These are phyloP conservation scores for Xylaria flabelliformis DNA, from an alignment of 495 filamentous ascomycete genomes.

Conservation along the genomic window DNA sequence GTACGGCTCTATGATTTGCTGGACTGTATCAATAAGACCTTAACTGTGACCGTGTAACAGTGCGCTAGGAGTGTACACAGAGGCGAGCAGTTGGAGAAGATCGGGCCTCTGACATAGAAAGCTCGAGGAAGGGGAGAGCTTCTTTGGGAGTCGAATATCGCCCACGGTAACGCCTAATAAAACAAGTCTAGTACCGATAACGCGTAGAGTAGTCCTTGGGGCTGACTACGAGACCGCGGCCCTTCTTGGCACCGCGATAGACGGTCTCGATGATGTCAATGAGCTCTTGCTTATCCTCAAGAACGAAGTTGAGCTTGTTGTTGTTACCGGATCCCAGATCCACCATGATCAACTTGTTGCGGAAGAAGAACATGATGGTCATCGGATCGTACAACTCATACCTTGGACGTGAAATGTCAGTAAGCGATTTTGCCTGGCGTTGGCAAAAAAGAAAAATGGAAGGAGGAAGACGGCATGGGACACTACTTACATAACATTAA, in stretches of 20 bases:
- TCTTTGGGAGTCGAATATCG: neutral
- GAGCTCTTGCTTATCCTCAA: slow-evolving; percentile 98
- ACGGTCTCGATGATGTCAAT: slow-evolving; percentile 99
- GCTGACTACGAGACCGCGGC: slow-evolving; percentile 91
- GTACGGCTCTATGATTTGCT: neutral
- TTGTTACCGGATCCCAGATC: slow-evolving; percentile 99
- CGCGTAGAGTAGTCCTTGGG: slow-evolving; percentile 93
- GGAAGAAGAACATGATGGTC: slow-evolving; percentile 91
- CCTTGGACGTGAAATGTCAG: slow-evolving; percentile 11
- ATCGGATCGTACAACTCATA: slow-evolving; percentile 73
- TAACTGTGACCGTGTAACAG: neutral
- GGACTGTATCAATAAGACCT: neutral
- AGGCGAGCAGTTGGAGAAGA: neutral
- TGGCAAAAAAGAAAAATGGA: neutral
- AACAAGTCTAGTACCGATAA: slow-evolving; percentile 69
- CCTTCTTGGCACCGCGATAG: slow-evolving; percentile 97
- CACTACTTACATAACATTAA: slow-evolving; percentile 82
- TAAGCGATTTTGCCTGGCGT: neutral
- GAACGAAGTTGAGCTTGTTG: slow-evolving; percentile 90
- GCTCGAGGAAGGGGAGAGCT: neutral
- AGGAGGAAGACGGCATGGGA: neutral
- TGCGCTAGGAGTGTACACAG: neutral
- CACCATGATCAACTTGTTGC: slow-evolving; percentile 99
- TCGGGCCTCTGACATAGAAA: too few relatives aligned
- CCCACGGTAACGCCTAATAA: neutral